Conservation (phyloP, 257 asterid genomes). For the Solanum chiquidenum region DNA sequence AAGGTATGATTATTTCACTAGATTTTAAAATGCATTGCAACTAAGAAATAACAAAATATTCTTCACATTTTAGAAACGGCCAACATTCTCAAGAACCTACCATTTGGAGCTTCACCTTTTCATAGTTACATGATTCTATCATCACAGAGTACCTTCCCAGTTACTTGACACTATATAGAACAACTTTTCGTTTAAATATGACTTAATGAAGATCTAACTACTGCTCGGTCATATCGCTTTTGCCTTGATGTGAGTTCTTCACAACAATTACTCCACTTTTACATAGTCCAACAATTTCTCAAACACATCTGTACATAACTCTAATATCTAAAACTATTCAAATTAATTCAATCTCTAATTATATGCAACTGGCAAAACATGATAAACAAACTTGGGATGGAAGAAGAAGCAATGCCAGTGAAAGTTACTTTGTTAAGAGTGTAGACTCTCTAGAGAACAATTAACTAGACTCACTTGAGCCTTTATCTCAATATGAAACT, state of each 20-base stretch:
- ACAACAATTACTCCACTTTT: not conserved
- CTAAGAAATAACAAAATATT: not conserved
- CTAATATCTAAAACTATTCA: not conserved
- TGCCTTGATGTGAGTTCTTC: not conserved
- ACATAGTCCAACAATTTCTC: not conserved
- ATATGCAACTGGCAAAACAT: not conserved
- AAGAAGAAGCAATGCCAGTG: not conserved
- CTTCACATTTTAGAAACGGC: not conserved
- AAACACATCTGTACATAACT: not conserved
- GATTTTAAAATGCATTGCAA: not conserved
- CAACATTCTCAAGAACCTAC: not conserved
- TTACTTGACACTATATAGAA: not conserved
- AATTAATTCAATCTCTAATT: not conserved
- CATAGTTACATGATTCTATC: not conserved
- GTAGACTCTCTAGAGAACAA: not conserved
- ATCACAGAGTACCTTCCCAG: not conserved
- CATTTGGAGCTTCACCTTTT: not conserved
- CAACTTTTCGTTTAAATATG: not conserved
- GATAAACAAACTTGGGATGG: not conserved
- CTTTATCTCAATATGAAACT: not conserved
- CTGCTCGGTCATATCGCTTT: not conserved
- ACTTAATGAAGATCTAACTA: not conserved
- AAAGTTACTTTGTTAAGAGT: not conserved
- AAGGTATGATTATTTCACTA: not conserved
- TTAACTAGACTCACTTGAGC: not conserved